These are phyloP conservation scores for Pestalotiopsis sp. DNA, from an alignment of 2,329 filamentous ascomycete genomes.

Conservation along the genomic window DNA sequence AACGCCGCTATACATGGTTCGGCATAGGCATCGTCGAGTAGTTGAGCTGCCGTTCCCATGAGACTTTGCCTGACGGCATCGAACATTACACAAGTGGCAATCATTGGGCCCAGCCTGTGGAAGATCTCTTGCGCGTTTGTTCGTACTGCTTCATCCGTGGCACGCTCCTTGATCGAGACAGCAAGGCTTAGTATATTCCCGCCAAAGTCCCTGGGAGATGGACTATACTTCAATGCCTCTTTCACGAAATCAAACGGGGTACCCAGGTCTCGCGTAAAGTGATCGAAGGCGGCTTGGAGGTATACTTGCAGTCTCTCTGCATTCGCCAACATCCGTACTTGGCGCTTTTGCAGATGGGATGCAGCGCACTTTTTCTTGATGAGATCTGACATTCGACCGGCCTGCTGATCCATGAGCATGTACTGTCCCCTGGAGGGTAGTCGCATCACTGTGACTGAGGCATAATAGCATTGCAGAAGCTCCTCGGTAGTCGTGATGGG, in stretches of 20 bases:
- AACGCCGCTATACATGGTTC: slow-evolving; percentile 29
- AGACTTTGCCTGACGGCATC: slow-evolving; percentile 33
- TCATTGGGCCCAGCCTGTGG: slow-evolving; percentile 31
- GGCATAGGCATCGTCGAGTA: slow-evolving; percentile 32
- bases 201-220: slow-evolving; percentile 14
- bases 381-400: slow-evolving; percentile 1
- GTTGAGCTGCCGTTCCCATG: slow-evolving; percentile 30
- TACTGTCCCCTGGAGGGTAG: slow-evolving; percentile 4
- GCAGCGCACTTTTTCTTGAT: slow-evolving; percentile 8
- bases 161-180: slow-evolving; percentile 11
- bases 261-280: slow-evolving; percentile 9
- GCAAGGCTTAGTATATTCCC: slow-evolving; percentile 16
- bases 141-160: background rate
- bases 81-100: slow-evolving; percentile 34
- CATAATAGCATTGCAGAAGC: slow-evolving; percentile 48
- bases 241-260: slow-evolving; percentile 16
- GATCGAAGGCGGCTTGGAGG: slow-evolving; percentile 8
- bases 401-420: slow-evolving; percentile 12
- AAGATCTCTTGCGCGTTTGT: slow-evolving; percentile 31
- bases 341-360: slow-evolving; percentile 2
- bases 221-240: slow-evolving; percentile 13
- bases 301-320: slow-evolving; percentile 8
- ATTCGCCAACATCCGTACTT: slow-evolving; percentile 10
- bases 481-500: slow-evolving; percentile 41
- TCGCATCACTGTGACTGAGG: slow-evolving; percentile 33